Conservation (phyloP, 2,329 filamentous ascomycete genomes). For the Beauveria sp. region DNA sequence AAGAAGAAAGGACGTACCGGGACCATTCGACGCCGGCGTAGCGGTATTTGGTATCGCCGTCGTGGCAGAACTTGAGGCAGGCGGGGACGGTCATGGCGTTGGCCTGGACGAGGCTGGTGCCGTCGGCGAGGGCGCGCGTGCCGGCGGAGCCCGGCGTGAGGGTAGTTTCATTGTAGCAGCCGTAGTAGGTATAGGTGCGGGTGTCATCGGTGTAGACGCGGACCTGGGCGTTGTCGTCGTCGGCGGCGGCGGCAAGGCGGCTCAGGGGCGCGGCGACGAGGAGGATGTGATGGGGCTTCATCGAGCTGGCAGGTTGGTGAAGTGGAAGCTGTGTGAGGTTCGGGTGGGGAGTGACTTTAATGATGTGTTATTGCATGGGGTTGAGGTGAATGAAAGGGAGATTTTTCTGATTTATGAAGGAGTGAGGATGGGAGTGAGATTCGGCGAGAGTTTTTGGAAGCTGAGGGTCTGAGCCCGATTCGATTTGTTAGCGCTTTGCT, state of each 20-base stretch:
- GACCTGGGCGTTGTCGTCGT: constrained; percentile 8
- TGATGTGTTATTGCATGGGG: not conserved
- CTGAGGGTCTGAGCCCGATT: not conserved
- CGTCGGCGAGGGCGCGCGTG: constrained; percentile 40
- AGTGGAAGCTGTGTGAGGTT: no score
- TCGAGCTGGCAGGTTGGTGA: not conserved
- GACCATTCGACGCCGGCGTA: constrained; percentile 51
- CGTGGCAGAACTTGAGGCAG: constrained; percentile 46
- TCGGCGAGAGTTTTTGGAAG: not conserved
- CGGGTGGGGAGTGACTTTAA: no score
- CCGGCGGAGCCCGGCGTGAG: constrained; percentile 32
- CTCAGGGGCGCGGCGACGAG: not conserved
- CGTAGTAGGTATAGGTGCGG: constrained; percentile 40
- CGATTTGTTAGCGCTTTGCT: not conserved
- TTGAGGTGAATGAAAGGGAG: not conserved
- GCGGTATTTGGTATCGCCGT: constrained; percentile 30
- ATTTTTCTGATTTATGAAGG: not conserved
- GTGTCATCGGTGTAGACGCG: constrained; percentile 28
- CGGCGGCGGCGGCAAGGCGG: not conserved
- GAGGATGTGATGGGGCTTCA: not conserved
- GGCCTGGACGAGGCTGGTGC: constrained; percentile 30
- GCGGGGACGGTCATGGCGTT: constrained; percentile 43
- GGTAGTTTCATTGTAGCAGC: constrained; percentile 54
- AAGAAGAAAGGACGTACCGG: constrained; percentile 23
- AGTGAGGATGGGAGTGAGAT: not conserved